A percentile compares a stretch with the other conserved stretches of the same genome.
These are phyloP conservation scores for Annulohypoxylon moriforme DNA, from an alignment of 495 filamentous ascomycete species.

Conservation along the genomic window DNA sequence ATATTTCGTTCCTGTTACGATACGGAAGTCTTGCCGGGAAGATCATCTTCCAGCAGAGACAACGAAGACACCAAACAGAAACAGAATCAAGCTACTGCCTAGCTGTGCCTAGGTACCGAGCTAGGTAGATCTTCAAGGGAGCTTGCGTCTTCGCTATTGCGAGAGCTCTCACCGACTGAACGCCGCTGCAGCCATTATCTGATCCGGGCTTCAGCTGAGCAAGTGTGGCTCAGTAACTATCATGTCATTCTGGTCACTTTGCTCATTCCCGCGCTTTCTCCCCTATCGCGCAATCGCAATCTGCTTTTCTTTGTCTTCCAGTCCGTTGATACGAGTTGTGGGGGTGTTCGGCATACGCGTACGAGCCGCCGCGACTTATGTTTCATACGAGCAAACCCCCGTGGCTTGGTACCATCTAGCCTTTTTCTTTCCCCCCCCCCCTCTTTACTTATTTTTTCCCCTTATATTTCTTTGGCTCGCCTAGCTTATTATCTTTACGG, in stretches of 20 bases:
- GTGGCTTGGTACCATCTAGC: background rate
- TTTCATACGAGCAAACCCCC: constrained; percentile 28
- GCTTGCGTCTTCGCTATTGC: constrained; percentile 11
- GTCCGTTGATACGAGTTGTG: constrained; percentile 39
- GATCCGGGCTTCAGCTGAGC: constrained; percentile 43
- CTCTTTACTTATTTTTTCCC: background rate
- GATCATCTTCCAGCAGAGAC: constrained; percentile 30
- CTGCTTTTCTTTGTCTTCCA: constrained; percentile 24
- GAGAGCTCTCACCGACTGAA: constrained; percentile 36
- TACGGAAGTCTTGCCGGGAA: constrained; percentile 27
- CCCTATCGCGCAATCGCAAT: constrained; percentile 34
- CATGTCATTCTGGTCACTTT: constrained; percentile 30
- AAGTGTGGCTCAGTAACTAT: constrained; percentile 39
- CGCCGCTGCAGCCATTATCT: constrained; percentile 32
- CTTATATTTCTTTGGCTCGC: constrained; percentile 17
- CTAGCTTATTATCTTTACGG: constrained; percentile 16
- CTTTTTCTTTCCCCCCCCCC: constrained; percentile 13
- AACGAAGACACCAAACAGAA: too few species aligned
- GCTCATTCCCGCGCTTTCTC: constrained; percentile 20
- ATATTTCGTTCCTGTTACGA: constrained; percentile 15
- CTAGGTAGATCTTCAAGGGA: constrained; percentile 33
- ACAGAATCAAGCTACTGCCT: constrained; percentile 6
- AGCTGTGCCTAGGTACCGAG: constrained; percentile 10
- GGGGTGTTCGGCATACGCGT: constrained; percentile 34
- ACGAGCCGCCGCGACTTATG: constrained; percentile 9